Conservation (phyloP, 106 monocot genomes). For the Xerophyta viscosa region DNA sequence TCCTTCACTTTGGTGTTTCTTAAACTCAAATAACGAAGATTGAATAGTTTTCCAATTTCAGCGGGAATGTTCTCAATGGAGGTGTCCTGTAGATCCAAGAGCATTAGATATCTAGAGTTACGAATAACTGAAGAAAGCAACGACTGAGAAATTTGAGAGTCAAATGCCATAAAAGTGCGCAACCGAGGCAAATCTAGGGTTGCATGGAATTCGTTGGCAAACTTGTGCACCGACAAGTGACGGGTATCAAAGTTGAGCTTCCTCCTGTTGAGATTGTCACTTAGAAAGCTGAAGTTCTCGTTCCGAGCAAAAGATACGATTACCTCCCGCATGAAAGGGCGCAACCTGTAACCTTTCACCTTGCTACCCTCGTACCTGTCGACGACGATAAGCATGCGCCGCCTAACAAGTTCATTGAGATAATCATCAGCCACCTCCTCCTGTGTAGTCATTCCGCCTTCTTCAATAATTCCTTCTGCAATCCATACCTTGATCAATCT, state of each 20-base stretch:
- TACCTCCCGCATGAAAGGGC: conserved; percentile 10
- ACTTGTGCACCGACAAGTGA: not conserved
- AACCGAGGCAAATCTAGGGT: conserved; percentile 1
- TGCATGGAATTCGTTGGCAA: not conserved
- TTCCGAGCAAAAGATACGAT: not conserved
- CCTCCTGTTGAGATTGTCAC: not conserved
- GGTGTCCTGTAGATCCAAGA: not conserved
- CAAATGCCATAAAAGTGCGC: conserved; percentile 11
- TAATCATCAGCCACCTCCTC: conserved; percentile 28
- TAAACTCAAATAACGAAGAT: conserved; percentile 14
- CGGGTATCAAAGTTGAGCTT: not conserved
- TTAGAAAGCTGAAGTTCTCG: conserved; percentile 4
- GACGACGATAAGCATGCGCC: conserved; percentile 21
- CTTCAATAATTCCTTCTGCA: conserved; percentile 20
- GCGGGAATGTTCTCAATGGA: conserved; percentile 7
- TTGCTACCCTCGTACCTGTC: conserved; percentile 7
- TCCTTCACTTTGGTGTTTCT: conserved; percentile 8
- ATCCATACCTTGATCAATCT: conserved; percentile 21
- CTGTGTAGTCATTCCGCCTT: conserved; percentile 2
- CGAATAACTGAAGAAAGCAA: not conserved
- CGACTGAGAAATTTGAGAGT: not conserved
- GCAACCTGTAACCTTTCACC: conserved; percentile 1
- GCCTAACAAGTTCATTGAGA: conserved; percentile 19
- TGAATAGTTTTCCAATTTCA: conserved; percentile 12
- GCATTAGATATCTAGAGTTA: not conserved